Evolutionary conservation across 495 filamentous ascomycete species (phyloP).

Genomic region (Penicilliopsis zonata): DNA sequence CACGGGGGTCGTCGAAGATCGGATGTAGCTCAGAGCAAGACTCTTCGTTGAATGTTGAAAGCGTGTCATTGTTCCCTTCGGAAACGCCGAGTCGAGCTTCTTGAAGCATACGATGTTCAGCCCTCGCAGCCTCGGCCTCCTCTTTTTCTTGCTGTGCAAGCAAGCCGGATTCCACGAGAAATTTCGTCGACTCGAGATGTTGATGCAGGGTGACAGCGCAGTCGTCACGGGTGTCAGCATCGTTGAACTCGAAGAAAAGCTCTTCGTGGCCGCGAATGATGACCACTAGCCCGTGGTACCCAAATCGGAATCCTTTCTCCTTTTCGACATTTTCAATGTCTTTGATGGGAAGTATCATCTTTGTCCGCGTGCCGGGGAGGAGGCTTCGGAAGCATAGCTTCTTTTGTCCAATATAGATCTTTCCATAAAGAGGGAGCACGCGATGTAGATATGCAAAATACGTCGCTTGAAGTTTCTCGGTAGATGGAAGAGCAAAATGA

Average conservation of each 20-base stretch:
- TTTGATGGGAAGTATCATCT: constrained; percentile 80
- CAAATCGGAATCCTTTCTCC: constrained; percentile 88
- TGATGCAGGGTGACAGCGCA: constrained; percentile 72
- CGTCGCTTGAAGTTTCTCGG: constrained; percentile 78
- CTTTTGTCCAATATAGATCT: constrained; percentile 88
- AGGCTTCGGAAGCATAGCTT: constrained; percentile 91
- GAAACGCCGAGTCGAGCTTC: constrained; percentile 61
- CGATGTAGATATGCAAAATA: constrained; percentile 84
- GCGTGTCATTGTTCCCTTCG: constrained; percentile 44
- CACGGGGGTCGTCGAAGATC: constrained; percentile 86
- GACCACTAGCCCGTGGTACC: constrained; percentile 83
- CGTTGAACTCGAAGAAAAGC: constrained; percentile 87
- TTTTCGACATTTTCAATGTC: constrained; percentile 92
- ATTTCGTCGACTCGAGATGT: constrained; percentile 58
- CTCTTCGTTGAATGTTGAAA: constrained; percentile 20
- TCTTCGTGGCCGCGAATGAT: constrained; percentile 92
- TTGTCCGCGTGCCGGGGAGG: constrained; percentile 80
- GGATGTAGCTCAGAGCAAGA: constrained; percentile 41
- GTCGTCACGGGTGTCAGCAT: constrained; percentile 70
- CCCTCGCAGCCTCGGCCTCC: constrained; percentile 64
- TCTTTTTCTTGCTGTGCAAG: constrained; percentile 57
- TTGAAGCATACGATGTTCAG: constrained; percentile 72
- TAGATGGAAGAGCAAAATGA: constrained; percentile 77
- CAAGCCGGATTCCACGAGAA: constrained; percentile 58
- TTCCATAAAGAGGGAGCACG: constrained; percentile 87